phyloP scores from a whole-genome alignment of 192 early-diverging fungal species.

The Allomyces macrogynus region DNA sequence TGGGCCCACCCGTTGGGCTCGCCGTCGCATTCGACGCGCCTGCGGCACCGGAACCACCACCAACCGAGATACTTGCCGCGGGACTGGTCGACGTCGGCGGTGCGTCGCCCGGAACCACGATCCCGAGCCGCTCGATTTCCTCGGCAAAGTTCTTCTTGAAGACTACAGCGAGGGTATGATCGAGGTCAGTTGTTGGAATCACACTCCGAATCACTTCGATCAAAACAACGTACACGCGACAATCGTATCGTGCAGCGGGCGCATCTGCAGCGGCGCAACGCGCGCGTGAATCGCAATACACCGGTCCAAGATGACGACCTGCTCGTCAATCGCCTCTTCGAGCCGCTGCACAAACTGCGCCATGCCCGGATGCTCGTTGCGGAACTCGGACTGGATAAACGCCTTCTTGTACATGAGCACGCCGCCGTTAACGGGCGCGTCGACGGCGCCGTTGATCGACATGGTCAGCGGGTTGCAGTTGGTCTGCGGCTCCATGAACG shows the following conservation, averaged over 20 bases:
- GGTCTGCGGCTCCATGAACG: conserved; percentile 6
- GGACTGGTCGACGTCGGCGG: not conserved
- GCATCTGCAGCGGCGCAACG: conserved; percentile 40
- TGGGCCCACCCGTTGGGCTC: not conserved
- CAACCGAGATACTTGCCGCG: not conserved
- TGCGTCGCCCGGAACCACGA: not conserved
- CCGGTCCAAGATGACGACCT: conserved; percentile 35
- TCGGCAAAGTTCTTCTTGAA: conserved; percentile 43
- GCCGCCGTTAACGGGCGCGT: conserved; percentile 68
- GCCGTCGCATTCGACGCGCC: too few relatives aligned
- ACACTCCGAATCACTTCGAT: conserved; percentile 1
- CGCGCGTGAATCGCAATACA: conserved; percentile 38
- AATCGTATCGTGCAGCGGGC: conserved; percentile 45
- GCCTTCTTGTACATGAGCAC: conserved; percentile 52
- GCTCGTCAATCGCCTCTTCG: conserved; percentile 36
- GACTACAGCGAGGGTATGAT: conserved; percentile 9
- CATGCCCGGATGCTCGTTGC: conserved; percentile 18
- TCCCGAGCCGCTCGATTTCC: conserved; percentile 25
- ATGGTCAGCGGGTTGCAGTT: conserved; percentile 57
- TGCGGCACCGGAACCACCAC: not conserved
- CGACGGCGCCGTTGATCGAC: conserved; percentile 60
- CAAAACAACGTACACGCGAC: conserved; percentile 18
- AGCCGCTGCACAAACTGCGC: conserved; percentile 21
- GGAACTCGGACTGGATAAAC: conserved; percentile 29
- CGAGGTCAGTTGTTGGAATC: not conserved